Base-by-base conservation (phyloP, 495 filamentous ascomycete species). In the Glutinoglossum americanum region DNA sequence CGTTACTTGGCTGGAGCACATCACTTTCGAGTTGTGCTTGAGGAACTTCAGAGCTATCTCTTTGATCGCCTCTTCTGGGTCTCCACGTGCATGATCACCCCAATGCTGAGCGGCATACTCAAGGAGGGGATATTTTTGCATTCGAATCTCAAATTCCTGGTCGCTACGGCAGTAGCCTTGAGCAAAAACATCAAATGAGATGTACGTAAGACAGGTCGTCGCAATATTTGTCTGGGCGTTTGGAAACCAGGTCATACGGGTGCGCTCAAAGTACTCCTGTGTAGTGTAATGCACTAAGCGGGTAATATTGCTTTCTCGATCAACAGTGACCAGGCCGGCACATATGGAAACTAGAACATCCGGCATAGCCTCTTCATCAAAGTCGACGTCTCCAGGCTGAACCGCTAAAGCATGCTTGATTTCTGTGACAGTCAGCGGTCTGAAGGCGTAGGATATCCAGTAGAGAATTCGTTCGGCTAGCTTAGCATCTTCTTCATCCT, bases 251-350 rank as follows among this genome's bases (percentile, higher is more conserved):
- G 57, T 47, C 3, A 56, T 41, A 56, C 60, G 62, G 19, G 60
- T 71, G 23, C 63, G 61, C 27, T 73, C 64, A 54, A 80, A 72
- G 61, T 76, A 81, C 44, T 73, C 69, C 57, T 78, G 70, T 0
- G 75, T 66, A 1, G 78, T 78, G 59, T 74, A 76, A 63, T 80
- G 79, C 11, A 78, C 71, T 9, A 81, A 64, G 13, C 73, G 73
- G 45, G 79, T 65, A 32, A 73, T 66, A 76, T 54, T 0, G 64
- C 74, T 33, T 9, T 33, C 30, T 9, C 30, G 3, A 33, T 33
- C 30, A 9, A 33, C 9, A 33, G 30, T 33, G 1, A 80, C 70
- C 9, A 83, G 62, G 0, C 78, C 77, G 48, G 70, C 72, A 61
- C 77, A 81, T 6, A 73, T 66, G 0, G 72, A 72, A 3, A 72